Evolutionary conservation across 805 yeast species (phyloP).

Genomic region (Yueomyces sinensis): DNA sequence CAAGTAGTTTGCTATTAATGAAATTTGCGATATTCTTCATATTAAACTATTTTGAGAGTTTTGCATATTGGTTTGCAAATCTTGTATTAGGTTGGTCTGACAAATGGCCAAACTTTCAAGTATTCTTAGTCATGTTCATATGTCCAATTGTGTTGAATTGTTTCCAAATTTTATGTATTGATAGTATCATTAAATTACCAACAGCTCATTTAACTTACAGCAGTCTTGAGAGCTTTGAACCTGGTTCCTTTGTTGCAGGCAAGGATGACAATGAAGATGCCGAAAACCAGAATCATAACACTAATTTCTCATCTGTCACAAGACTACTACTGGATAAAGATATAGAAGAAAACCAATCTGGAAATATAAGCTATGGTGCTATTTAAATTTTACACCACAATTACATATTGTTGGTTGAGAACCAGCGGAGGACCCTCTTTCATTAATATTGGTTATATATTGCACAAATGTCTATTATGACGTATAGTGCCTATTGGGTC

Average conservation of each 20-base stretch:
- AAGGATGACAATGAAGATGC: neutral
- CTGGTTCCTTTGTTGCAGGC: constrained; percentile 6
- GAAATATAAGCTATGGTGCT: neutral
- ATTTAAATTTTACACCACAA: neutral
- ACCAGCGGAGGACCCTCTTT: no score
- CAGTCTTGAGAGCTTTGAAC: constrained; percentile 20
- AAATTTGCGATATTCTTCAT: constrained; percentile 48
- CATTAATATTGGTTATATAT: no score
- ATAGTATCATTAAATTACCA: constrained; percentile 56
- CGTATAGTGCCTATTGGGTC: no score
- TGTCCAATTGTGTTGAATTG: constrained; percentile 65
- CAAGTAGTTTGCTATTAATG: constrained; percentile 47
- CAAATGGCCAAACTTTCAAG: constrained; percentile 68
- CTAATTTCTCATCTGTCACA: neutral
- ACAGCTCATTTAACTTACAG: constrained; percentile 9
- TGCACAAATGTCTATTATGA: no score
- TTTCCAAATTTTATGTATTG: constrained; percentile 60
- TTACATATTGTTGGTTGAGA: neutral
- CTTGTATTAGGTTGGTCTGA: constrained; percentile 74
- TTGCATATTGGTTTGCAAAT: constrained; percentile 67
- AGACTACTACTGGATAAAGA: neutral
- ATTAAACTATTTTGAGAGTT: constrained; percentile 46
- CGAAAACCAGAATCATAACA: neutral
- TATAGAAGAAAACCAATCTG: neutral
- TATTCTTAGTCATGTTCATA: constrained; percentile 74